Evolutionary conservation across 2,329 filamentous ascomycete genomes (phyloP).

Genomic region (Malbranchea zuffiana): DNA sequence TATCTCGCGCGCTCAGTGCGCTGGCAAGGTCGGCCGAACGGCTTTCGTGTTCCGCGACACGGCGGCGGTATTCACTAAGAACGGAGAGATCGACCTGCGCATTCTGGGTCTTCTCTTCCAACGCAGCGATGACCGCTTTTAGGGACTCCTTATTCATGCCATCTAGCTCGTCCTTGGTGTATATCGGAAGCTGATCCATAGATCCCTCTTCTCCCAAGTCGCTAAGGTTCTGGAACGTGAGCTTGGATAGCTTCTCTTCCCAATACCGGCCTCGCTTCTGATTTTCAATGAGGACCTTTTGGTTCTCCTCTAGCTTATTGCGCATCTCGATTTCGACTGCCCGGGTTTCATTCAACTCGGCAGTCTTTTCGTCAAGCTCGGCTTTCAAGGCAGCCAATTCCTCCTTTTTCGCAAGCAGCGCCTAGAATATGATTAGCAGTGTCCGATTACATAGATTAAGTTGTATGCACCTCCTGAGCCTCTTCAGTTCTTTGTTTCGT

Average conservation of each 20-base stretch:
- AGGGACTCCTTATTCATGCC: constrained; percentile 53
- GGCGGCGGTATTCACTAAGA: constrained; percentile 74
- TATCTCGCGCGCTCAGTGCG: constrained; percentile 67
- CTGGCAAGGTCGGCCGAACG: constrained; percentile 74
- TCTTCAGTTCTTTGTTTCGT: constrained; percentile 65
- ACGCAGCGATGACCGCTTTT: constrained; percentile 53
- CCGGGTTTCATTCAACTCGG: constrained; percentile 77
- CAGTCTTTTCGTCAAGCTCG: constrained; percentile 74
- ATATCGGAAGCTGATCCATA: constrained; percentile 52
- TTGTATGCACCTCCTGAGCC: constrained; percentile 52
- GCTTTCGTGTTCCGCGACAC: constrained; percentile 69
- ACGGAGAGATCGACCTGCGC: constrained; percentile 82
- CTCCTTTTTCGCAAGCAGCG: constrained; percentile 65
- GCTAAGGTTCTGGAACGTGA: constrained; percentile 68
- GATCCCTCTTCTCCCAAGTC: constrained; percentile 51
- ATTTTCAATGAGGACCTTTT: constrained; percentile 78
- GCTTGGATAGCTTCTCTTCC: constrained; percentile 79
- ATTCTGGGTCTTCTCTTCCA: constrained; percentile 70
- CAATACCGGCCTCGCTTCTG: constrained; percentile 75
- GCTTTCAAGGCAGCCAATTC: constrained; percentile 69
- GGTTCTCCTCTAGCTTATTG: constrained; percentile 93
- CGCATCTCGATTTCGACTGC: constrained; percentile 95
- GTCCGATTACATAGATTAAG: neutral
- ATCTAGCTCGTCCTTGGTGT: constrained; percentile 59
- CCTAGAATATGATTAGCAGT: constrained; percentile 29